Percentiles rank a stretch among this genome's conserved stretches.
These are phyloP conservation scores for Metschnikowia continentalis DNA, from an alignment of 805 yeast genomes.

Conservation along the genomic window DNA sequence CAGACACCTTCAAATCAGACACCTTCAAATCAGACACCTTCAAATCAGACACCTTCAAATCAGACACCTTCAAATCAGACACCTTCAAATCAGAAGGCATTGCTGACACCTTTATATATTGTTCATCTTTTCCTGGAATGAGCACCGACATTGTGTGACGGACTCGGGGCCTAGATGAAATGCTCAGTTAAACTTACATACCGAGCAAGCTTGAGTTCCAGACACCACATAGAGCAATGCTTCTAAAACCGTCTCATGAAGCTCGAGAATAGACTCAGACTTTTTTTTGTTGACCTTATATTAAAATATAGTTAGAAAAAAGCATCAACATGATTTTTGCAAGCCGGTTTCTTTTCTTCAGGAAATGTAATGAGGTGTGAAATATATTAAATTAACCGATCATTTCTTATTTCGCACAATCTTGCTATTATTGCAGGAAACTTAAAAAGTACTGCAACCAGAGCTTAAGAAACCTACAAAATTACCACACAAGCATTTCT, in stretches of 20 bases:
- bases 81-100: conserved; percentile 7
- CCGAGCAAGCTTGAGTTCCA: background rate
- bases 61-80: conserved; percentile 45
- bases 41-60: conserved; percentile 7
- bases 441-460: background rate
- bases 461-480: background rate
- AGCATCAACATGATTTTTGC: background rate
- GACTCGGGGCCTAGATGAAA: background rate
- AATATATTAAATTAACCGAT: no score
- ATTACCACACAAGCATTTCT: background rate
- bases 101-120: background rate
- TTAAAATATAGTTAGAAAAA: background rate
- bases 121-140: background rate
- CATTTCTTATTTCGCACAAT: background rate
- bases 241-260: background rate
- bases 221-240: background rate
- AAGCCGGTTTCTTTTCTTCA: background rate
- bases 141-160: conserved; percentile 5
- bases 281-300: background rate
- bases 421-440: background rate
- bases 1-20: no score
- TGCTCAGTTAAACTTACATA: background rate
- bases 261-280: background rate
- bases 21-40: no score
- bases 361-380: background rate